Evolutionary conservation across 2,329 filamentous ascomycete species (phyloP).

Genomic region (Botryotinia convoluta): DNA sequence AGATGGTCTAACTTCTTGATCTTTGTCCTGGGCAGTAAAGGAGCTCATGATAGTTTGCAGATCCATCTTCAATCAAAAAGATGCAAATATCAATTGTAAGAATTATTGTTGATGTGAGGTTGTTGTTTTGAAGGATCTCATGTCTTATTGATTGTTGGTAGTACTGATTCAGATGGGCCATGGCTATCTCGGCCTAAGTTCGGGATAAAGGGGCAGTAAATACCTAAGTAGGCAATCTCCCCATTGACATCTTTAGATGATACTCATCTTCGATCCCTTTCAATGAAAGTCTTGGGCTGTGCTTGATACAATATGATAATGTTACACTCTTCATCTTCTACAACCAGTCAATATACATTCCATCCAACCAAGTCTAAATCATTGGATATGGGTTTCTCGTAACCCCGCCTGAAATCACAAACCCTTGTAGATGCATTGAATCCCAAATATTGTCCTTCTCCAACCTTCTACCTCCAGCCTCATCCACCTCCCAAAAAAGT

Average conservation of each 20-base stretch:
- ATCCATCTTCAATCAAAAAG: not conserved
- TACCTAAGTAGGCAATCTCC: not conserved
- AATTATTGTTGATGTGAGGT: not conserved
- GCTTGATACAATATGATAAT: not conserved
- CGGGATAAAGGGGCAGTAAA: not conserved
- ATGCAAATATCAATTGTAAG: not conserved
- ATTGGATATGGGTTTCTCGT: not conserved
- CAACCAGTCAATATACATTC: not conserved
- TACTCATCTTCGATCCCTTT: not conserved
- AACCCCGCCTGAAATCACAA: not conserved
- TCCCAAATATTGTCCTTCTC: not conserved
- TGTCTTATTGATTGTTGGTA: not conserved
- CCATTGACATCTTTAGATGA: not conserved
- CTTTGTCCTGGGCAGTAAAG: not conserved
- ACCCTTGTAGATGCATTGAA: not conserved
- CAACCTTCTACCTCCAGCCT: not conserved
- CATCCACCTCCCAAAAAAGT: not conserved
- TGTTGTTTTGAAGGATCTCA: not conserved
- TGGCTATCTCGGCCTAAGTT: not conserved
- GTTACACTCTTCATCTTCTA: not conserved
- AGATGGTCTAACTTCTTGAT: not conserved
- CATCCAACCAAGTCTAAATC: not conserved
- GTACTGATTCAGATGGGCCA: constrained; percentile 1
- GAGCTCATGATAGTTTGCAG: not conserved
- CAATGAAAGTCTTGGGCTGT: not conserved